Evolutionary conservation across 768 basidiomycete species (phyloP), one percentile per base, ranked within the genome.

Genomic region (Amanita molliuscula): DNA sequence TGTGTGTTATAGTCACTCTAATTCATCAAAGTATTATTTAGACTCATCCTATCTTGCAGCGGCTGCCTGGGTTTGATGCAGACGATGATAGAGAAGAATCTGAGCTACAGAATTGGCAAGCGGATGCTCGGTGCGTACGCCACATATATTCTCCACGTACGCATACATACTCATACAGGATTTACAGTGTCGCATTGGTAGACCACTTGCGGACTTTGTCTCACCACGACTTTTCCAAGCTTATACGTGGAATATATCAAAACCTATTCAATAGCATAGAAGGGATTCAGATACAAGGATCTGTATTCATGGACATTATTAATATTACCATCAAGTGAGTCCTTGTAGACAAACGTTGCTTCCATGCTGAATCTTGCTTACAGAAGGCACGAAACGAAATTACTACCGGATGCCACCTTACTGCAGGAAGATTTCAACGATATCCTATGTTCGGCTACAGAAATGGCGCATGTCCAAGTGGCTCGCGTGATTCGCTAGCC

Each of bases 381-480:
- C 25, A 50, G 49, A 34, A 34, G 16, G 23, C 49, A 50, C 33
- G 29, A 34, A 16, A 10, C 8, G 49, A 80, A 77, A 48, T 62
- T 68, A 23, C 64, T 68, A 40, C 62, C 69, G 2, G 62, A 77
- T 35, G 61, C 74, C 48, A 58, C 72, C 28, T 67, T 71, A 18
- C 55, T 81, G 28, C 74, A 77, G 50, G 80, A 82, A 52, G 89
- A 93, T 46, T 65, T 93, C 8, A 61, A 72, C 6, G 92, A 94
- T 55, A 80, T 88, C 38, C 69, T 96, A 33, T 77, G 82, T 2
- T 82, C 89, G 0, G 78, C 84, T 0, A 79, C 89, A 18, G 95
- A 97, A 59, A 76, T 95, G 3, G 82, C 89, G 7, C 92, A 96
- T 63, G 78, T 82, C 7, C 78, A 88, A 23, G 79, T 79, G 1